These are phyloP conservation scores for Heteromeles arbutifolia DNA, from an alignment of 306 rosid genomes.

Conservation along the genomic window DNA sequence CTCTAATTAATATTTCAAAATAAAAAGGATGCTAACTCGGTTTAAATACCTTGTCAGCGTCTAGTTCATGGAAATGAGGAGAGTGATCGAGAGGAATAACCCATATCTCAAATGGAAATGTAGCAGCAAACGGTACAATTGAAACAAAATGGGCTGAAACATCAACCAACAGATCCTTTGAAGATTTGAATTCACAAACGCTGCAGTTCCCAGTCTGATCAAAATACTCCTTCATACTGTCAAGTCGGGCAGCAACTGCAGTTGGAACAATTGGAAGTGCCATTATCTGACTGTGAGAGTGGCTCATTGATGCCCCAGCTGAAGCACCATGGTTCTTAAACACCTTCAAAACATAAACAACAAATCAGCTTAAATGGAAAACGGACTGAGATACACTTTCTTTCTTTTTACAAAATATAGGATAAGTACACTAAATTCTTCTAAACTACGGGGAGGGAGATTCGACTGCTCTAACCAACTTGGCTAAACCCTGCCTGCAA, in stretches of 20 bases:
- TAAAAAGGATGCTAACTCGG: background rate
- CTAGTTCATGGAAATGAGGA: conserved; percentile 64
- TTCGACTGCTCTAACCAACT: too few relatives aligned
- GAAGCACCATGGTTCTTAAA: conserved; percentile 84
- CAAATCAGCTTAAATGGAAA: background rate
- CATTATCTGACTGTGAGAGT: conserved; percentile 80
- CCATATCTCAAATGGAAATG: conserved; percentile 87
- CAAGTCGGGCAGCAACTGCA: conserved; percentile 49
- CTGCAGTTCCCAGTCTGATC: conserved; percentile 52
- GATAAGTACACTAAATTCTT: too few relatives aligned
- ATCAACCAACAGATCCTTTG: conserved; percentile 47
- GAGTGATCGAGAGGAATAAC: conserved; percentile 65
- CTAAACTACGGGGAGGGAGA: too few relatives aligned
- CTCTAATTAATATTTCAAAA: background rate
- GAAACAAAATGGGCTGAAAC: conserved; percentile 51
- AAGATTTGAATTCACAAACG: conserved; percentile 38
- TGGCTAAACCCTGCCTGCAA: too few relatives aligned
- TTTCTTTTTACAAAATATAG: too few relatives aligned
- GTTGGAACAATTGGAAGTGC: conserved; percentile 75
- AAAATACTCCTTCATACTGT: conserved; percentile 47
- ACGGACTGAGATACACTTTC: background rate
- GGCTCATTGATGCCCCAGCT: conserved; percentile 81
- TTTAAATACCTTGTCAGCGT: conserved; percentile 44
- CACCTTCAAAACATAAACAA: conserved; percentile 37
- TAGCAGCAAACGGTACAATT: conserved; percentile 69